A percentile compares a stretch with the other conserved stretches of the same genome.
Conservation (phyloP, 768 basidiomycete species). For the Tylopilus sp. region DNA sequence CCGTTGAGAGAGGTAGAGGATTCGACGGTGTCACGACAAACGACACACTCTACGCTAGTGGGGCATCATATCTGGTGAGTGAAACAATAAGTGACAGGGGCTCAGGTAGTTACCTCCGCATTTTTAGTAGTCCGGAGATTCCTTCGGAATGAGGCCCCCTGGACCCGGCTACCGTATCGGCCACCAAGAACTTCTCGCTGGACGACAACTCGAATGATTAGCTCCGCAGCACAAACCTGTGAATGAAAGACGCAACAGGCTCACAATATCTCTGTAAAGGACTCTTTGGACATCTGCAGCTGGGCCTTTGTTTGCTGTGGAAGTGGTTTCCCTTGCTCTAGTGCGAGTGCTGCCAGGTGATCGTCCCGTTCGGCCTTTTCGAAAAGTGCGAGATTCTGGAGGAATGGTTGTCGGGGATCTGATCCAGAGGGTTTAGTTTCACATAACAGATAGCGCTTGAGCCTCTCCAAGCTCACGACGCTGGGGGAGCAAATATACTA, state of each 20-base stretch:
- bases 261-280: slow-evolving; percentile 16
- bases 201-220: not conserved
- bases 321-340: slow-evolving; percentile 29
- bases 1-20: slow-evolving; percentile 28
- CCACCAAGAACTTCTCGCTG: slow-evolving; percentile 14
- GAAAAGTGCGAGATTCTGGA: slow-evolving; percentile 10
- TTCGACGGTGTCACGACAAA: slow-evolving; percentile 38
- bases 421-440: not conserved
- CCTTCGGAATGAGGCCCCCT: not conserved
- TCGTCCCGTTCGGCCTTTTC: slow-evolving; percentile 18
- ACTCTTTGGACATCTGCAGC: slow-evolving; percentile 11
- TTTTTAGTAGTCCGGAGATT: not conserved
- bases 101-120: not conserved
- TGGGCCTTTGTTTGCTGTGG: slow-evolving; percentile 23
- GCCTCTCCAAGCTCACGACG: not conserved
- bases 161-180: not conserved
- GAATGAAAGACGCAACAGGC: not conserved
- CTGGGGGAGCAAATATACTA: not conserved
- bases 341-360: slow-evolving; percentile 26
- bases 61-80: not conserved
- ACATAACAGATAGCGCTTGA: not conserved
- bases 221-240: not conserved
- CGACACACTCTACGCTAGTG: slow-evolving; percentile 33
- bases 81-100: not conserved
- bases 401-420: slow-evolving; percentile 5